Evolutionary conservation across 352 stramenopile genomes (phyloP).

Genomic region (Phytophthora litchii): DNA sequence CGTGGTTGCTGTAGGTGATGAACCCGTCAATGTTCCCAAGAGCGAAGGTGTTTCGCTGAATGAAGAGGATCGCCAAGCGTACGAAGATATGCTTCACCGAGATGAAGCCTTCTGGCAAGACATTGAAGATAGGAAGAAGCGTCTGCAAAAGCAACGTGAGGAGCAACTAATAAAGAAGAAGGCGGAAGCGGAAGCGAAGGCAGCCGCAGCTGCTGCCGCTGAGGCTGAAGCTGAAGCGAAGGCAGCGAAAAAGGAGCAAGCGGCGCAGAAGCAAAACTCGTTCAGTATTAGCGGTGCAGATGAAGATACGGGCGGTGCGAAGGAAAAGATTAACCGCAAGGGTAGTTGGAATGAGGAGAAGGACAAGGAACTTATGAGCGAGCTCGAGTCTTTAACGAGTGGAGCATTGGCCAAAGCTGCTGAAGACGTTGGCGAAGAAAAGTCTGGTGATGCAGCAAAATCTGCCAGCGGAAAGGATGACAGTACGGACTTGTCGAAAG

Average conservation of each 20-base stretch:
- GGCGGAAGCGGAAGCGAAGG: slow-evolving; percentile 52
- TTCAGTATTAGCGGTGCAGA: slow-evolving; percentile 82
- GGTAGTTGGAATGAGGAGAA: slow-evolving; percentile 87
- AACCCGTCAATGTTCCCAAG: slow-evolving; percentile 37
- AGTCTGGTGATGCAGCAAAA: slow-evolving; percentile 29
- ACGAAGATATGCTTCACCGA: slow-evolving; percentile 89
- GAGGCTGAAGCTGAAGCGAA: slow-evolving; percentile 43
- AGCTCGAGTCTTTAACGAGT: slow-evolving; percentile 81
- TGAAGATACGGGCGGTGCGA: slow-evolving; percentile 52
- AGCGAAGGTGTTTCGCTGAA: slow-evolving; percentile 79
- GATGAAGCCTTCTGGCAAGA: slow-evolving; percentile 88
- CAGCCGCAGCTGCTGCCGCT: slow-evolving; percentile 43
- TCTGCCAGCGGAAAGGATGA: slow-evolving; percentile 36
- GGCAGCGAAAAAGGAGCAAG: slow-evolving; percentile 35
- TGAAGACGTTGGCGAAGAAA: slow-evolving; percentile 49
- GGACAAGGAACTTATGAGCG: slow-evolving; percentile 87
- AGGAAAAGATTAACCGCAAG: slow-evolving; percentile 60
- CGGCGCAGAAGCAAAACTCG: slow-evolving; percentile 47
- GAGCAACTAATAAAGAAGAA: slow-evolving; percentile 76
- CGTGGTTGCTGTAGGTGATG: slow-evolving; percentile 14
- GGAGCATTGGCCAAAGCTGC: slow-evolving; percentile 57
- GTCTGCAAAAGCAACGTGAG: slow-evolving; percentile 74
- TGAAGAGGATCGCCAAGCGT: slow-evolving; percentile 82
- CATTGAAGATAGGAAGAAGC: slow-evolving; percentile 80
- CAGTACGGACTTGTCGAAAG: slow-evolving; percentile 55